These are phyloP conservation scores for Trypanosoma rangeli DNA, from an alignment of 208 protist genomes.

Conservation along the genomic window DNA sequence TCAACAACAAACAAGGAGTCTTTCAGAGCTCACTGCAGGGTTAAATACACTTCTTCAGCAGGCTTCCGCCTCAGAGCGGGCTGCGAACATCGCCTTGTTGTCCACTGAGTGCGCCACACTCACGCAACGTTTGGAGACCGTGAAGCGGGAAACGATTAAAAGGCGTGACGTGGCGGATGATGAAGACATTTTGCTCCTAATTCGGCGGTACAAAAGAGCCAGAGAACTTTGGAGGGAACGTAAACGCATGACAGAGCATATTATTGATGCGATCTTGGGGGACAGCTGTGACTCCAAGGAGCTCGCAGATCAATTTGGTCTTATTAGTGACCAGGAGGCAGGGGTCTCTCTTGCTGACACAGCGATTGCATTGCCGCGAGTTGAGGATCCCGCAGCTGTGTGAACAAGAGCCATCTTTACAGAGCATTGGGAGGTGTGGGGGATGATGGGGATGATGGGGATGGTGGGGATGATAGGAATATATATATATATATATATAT, in stretches of 20 bases:
- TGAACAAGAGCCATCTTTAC: neutral
- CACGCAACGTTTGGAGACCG: conserved; percentile 10
- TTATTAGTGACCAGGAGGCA: conserved; percentile 60
- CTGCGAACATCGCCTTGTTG: conserved; percentile 9
- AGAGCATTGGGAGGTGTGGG: neutral
- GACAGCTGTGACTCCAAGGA: conserved; percentile 47
- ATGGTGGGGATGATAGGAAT: neutral
- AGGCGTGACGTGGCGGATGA: conserved; percentile 11
- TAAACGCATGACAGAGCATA: conserved; percentile 57
- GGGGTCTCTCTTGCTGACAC: conserved; percentile 52
- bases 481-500: neutral
- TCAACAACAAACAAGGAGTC: neutral
- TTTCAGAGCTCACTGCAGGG: conserved; percentile 19
- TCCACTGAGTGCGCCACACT: conserved; percentile 19
- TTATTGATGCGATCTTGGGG: conserved; percentile 64
- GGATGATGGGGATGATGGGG: neutral
- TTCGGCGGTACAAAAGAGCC: conserved; percentile 46
- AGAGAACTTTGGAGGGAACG: conserved; percentile 67
- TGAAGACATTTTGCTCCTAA: conserved; percentile 22
- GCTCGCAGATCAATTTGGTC: conserved; percentile 52
- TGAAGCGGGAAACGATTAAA: conserved; percentile 4
- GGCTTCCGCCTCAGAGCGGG: conserved; percentile 8
- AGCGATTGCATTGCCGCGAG: conserved; percentile 44
- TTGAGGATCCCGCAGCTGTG: conserved; percentile 13
- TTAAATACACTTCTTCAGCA: conserved; percentile 14